Evolutionary conservation across 257 asterid genomes (phyloP).

Genomic region (Eustoma russellianum): DNA sequence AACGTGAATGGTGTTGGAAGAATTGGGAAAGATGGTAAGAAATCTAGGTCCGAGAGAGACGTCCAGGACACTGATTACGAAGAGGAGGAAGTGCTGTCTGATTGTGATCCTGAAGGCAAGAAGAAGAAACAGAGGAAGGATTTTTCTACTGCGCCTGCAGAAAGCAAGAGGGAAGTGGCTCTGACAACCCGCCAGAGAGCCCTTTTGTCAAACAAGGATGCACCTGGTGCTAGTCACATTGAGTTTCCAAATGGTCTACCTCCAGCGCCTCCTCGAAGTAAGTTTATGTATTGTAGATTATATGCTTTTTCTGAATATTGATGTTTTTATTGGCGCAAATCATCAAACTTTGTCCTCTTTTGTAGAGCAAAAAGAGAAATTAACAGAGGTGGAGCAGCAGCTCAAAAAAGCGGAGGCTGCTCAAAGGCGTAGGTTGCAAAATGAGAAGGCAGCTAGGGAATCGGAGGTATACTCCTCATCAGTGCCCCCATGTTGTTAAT

Average conservation of each 20-base stretch:
- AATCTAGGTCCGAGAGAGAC: conserved; percentile 33
- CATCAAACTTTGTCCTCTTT: conserved; percentile 6
- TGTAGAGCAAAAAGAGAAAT: conserved; percentile 39
- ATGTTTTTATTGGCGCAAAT: not conserved
- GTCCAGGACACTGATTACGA: conserved; percentile 55
- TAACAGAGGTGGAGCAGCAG: conserved; percentile 41
- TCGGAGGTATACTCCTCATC: conserved; percentile 26
- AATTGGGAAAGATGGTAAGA: conserved; percentile 31
- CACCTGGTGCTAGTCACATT: conserved; percentile 22
- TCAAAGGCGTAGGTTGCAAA: conserved; percentile 36
- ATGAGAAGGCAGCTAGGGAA: conserved; percentile 42
- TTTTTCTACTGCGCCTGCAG: conserved; percentile 43
- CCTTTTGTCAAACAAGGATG: conserved; percentile 36
- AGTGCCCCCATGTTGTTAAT: conserved; percentile 1
- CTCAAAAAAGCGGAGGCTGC: conserved; percentile 42
- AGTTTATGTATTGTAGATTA: conserved; percentile 6
- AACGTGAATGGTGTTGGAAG: conserved; percentile 35
- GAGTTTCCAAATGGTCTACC: conserved; percentile 48
- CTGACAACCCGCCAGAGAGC: conserved; percentile 87
- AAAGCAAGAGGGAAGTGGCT: conserved; percentile 64
- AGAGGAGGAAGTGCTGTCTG: conserved; percentile 44
- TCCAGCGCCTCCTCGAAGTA: conserved; percentile 38
- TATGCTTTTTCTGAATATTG: not conserved
- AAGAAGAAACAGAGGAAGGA: conserved; percentile 60
- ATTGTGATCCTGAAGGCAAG: conserved; percentile 49